phyloP scores from a whole-genome alignment of 2,329 filamentous ascomycete genomes.

The Aspergillus neoniger region DNA sequence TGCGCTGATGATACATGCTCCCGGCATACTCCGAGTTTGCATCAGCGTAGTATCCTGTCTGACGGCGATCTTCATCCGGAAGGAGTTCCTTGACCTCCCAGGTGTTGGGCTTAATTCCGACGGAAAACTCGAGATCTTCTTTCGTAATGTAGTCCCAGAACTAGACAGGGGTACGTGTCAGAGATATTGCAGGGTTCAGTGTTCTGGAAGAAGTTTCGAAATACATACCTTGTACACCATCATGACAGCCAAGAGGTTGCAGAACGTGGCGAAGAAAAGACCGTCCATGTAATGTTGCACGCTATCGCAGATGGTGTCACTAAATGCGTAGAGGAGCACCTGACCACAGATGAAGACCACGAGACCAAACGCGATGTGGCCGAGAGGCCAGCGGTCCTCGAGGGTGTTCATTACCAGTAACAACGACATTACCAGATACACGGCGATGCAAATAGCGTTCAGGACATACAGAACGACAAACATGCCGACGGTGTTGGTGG shows the following conservation, averaged over 20 bases:
- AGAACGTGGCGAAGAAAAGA: conserved; percentile 88
- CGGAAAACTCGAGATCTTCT: conserved; percentile 97
- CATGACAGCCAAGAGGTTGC: conserved; percentile 94
- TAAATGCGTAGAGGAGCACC: conserved; percentile 89
- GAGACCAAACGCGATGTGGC: conserved; percentile 85
- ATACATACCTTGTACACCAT: conserved; percentile 92
- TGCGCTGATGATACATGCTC: conserved; percentile 47
- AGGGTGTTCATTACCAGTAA: conserved; percentile 86
- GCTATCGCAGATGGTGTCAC: conserved; percentile 76
- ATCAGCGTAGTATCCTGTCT: conserved; percentile 74
- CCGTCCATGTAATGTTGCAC: conserved; percentile 93
- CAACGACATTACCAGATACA: conserved; percentile 86
- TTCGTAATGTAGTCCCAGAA: conserved; percentile 99
- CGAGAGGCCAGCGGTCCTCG: conserved; percentile 92
- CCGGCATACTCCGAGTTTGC: conserved; percentile 47
- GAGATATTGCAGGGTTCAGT: conserved; percentile 30
- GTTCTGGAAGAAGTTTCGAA: conserved; percentile 3
- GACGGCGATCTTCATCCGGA: conserved; percentile 75
- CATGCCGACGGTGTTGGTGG: conserved; percentile 81
- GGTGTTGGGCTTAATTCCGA: conserved; percentile 91
- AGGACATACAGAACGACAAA: conserved; percentile 92
- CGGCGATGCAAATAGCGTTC: conserved; percentile 79
- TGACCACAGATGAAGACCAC: conserved; percentile 92
- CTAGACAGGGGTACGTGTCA: conserved; percentile 47
- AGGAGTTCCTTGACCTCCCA: conserved; percentile 97